Evolutionary conservation across 202 grass and related monocot genomes (phyloP).

Genomic region (Saccharum hybrid): DNA sequence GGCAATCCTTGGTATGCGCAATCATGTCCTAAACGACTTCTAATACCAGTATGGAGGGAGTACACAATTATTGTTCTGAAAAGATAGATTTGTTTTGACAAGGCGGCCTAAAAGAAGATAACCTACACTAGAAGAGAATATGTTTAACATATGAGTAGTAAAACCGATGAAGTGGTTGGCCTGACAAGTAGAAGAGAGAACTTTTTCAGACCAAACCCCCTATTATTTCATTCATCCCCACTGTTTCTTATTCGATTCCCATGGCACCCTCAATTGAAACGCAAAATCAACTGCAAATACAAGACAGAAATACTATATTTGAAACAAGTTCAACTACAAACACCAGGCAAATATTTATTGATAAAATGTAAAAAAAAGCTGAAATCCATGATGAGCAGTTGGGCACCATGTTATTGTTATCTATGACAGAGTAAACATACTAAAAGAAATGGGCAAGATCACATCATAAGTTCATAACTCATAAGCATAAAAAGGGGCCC

Average conservation of each 20-base stretch:
- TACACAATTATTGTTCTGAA: constrained; percentile 31
- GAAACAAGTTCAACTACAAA: constrained; percentile 38
- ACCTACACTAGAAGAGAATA: constrained; percentile 33
- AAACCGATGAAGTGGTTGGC: constrained; percentile 45
- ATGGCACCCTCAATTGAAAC: constrained; percentile 26
- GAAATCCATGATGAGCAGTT: background rate
- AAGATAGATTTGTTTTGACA: constrained; percentile 25
- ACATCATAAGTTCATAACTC: constrained; percentile 1
- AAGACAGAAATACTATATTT: constrained; percentile 16
- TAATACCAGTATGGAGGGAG: no score
- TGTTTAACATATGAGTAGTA: constrained; percentile 17
- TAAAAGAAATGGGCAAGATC: constrained; percentile 5
- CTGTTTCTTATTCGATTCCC: constrained; percentile 25
- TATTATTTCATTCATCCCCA: no score
- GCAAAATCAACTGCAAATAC: constrained; percentile 30
- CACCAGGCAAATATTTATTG: background rate
- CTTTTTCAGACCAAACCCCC: constrained; percentile 30
- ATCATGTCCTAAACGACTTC: no score
- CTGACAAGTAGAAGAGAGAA: constrained; percentile 34
- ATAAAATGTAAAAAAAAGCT: background rate
- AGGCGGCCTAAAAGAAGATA: constrained; percentile 25
- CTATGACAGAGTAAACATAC: background rate
- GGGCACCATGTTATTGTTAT: background rate
- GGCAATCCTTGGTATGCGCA: no score
- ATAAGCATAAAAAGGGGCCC: background rate